Base-by-base conservation (phyloP, 1,284 basidiomycete species). In the Marasmius fiardii region DNA sequence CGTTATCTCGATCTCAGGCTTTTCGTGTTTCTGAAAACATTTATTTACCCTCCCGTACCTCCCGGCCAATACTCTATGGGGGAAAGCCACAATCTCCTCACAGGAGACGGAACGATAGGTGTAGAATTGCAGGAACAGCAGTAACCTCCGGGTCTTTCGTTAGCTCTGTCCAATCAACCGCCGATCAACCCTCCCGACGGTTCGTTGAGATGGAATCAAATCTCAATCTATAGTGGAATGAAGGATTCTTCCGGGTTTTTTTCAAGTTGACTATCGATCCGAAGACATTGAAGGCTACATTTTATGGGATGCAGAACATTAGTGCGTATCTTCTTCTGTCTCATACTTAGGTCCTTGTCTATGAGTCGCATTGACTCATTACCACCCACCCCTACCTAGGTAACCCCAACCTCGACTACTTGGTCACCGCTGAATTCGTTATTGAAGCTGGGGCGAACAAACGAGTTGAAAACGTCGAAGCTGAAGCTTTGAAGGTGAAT, bases 101-200 rank as follows among this genome's bases (percentile, higher is more conserved):
- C 80, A 0, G 84, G 85, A 4, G 57, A 71, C 12, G 83, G 83
- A 8, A 77, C 81, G 0, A 73, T 84, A 45, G 85, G 78, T 11
- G 85, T 88, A 41, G 83, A 88, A 66, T 87, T 61, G 84, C 83
- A 2, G 85, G 84, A 2, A 85, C 85, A 0, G 82, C 83, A 1
- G 84, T 87, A 11, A 80, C 82, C 0, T 83, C 82, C 0, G 65
- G 68, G 1, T 81, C 81, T 6, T 63, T 77, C 21, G 12, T 37
- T 65, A 82, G 83, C 6, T 54, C 72, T 5, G 71, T 67, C 41
- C 71, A 80, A 49, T 58, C 65, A 1, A 76, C 77, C n/a, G 70
- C 64, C 8, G 75, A 83, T 58, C 63, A 62, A 12, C 69, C 75
- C 21, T 80, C 78, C 11, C 63, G 65, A 14, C 52, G 61, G 18